Base-by-base conservation (phyloP, 2,329 filamentous ascomycete species). In the Fusarium sp. region DNA sequence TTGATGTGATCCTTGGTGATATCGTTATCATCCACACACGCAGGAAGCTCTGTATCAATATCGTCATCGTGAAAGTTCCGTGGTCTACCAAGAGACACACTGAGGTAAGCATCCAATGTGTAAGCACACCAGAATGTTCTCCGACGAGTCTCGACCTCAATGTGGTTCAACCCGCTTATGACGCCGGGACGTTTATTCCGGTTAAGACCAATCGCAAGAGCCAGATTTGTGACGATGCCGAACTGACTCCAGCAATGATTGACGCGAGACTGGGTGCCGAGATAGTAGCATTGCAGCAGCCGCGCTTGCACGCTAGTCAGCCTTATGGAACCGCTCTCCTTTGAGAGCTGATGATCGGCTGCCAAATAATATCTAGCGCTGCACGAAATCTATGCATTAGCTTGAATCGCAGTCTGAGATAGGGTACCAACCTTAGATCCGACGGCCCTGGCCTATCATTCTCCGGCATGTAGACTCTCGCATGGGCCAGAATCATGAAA, bases 401-500 rank as follows among this genome's bases (percentile, higher is more conserved):
- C 3, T 19, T 28, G 6, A 12, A 7, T 10, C 1, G 1, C 10
- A 6, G 3, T 3, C 0, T 4, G 2, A 2, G 2, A 5, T 4
- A 9, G 16, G 1, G 1, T 3, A 43, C 65, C 39, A 3, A 72
- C 72, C 72, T 75, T 18, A 75, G 16, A 43, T 75, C 73, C 4
- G 71, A 39, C 2, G 73, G 73, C 0, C 73, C 73, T 4, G 71
- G 71, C n/a, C 58, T 73, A n/a, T 75, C 73, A 16, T 60, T 45
- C 7, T 74, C 67, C 0, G 73, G 71, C 73, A 75, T 75, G 39
- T 84, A 84, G 10, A 81, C 81, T 49, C 80, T 78, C 12, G 81
- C 84, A 21, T 86, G 85, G 0, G 86, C 86, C 66, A 89, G 83
- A 4, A 82, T 75, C 80, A 82, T 81, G 54, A 87, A 81, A 3